These are phyloP conservation scores for Huntiella moniliformis DNA, from an alignment of 2,329 filamentous ascomycete species.

Conservation along the genomic window DNA sequence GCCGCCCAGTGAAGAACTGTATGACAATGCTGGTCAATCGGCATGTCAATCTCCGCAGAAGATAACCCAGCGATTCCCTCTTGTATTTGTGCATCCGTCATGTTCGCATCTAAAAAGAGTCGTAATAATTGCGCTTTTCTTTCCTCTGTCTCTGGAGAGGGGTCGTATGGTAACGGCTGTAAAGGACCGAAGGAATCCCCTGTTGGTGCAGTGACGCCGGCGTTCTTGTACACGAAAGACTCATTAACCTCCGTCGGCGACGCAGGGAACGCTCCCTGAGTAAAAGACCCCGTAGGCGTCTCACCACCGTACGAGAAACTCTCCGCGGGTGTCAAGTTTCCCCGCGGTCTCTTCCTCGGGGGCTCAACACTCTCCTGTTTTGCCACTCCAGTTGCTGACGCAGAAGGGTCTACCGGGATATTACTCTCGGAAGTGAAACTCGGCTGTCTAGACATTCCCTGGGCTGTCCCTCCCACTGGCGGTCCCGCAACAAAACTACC, in stretches of 20 bases:
- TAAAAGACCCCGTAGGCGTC: slow-evolving; percentile 25
- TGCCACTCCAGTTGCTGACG: too few species aligned
- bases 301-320: slow-evolving; percentile 33
- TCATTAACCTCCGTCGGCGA: slow-evolving; percentile 68
- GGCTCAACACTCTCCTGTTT: slow-evolving; percentile 33
- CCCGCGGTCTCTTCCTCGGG: slow-evolving; percentile 58
- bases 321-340: slow-evolving; percentile 33
- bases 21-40: slow-evolving; percentile 74
- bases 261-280: slow-evolving; percentile 35
- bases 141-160: slow-evolving; percentile 48
- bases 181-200: slow-evolving; percentile 38
- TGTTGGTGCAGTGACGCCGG: slow-evolving; percentile 14
- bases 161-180: slow-evolving; percentile 42
- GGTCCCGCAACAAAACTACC: too few species aligned
- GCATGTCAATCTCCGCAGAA: slow-evolving; percentile 71
- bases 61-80: slow-evolving; percentile 60
- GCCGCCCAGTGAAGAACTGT: slow-evolving; percentile 94
- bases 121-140: slow-evolving; percentile 70
- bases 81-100: slow-evolving; percentile 53
- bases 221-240: slow-evolving; percentile 50
- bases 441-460: slow-evolving; percentile 36
- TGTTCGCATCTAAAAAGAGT: slow-evolving; percentile 57
- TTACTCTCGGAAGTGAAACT: slow-evolving; percentile 61
- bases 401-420: too few species aligned
- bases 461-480: too few species aligned